phyloP scores from a whole-genome alignment of 257 asterid genomes.

The Coffea canephora region DNA sequence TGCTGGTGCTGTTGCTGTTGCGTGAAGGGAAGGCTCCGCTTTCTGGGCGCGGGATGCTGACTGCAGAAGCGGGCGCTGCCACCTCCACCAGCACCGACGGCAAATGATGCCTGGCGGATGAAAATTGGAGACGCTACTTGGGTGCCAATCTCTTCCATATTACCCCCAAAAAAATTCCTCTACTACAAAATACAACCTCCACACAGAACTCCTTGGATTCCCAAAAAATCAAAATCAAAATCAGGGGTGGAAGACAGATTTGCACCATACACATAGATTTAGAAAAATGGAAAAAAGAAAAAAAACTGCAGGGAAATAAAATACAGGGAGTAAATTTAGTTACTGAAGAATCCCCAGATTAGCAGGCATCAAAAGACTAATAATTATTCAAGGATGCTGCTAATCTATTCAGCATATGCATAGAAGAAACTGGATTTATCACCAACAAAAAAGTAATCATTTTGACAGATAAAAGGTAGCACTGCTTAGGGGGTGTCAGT shows the following conservation, averaged over 20 bases:
- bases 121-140: constrained; percentile 53
- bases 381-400: too few relatives aligned
- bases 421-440: not conserved
- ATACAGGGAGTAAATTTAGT: too few relatives aligned
- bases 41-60: constrained; percentile 42
- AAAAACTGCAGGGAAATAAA: not conserved
- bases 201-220: too few relatives aligned
- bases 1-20: constrained; percentile 32
- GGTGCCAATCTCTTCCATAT: constrained; percentile 64
- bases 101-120: constrained; percentile 41
- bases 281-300: too few relatives aligned
- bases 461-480: not conserved
- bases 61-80: constrained; percentile 29
- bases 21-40: constrained; percentile 54
- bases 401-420: not conserved
- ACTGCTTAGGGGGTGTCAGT: too few relatives aligned
- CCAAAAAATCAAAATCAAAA: not conserved
- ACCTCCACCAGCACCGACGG: constrained; percentile 2
- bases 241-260: too few relatives aligned
- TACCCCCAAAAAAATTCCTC: not conserved
- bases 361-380: not conserved
- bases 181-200: not conserved
- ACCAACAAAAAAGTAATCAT: not conserved
- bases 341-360: not conserved
- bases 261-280: too few relatives aligned